Evolutionary conservation across 305 asterid genomes (phyloP).

Genomic region (Solanum hybrid): DNA sequence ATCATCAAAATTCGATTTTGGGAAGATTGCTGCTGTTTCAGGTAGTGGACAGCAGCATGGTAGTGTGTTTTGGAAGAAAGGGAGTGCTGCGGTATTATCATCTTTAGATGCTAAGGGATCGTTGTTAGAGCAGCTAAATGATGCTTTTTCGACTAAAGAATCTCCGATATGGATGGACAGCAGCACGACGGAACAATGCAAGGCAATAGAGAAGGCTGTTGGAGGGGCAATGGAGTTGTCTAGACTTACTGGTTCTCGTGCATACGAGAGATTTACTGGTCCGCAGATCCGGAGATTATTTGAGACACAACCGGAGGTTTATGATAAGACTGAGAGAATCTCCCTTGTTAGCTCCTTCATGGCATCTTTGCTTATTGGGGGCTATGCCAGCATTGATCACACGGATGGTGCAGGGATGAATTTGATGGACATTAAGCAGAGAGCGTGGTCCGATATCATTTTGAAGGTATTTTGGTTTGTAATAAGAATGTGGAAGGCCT

Average conservation of each 20-base stretch:
- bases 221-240: constrained; percentile 79
- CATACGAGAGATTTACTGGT: constrained; percentile 67
- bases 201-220: constrained; percentile 52
- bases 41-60: constrained; percentile 93
- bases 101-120: constrained; percentile 37
- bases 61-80: constrained; percentile 73
- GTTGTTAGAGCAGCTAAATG: constrained; percentile 46
- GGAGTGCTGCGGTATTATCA: constrained; percentile 33
- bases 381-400: constrained; percentile 69
- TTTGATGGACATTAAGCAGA: constrained; percentile 67
- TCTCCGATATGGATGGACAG: constrained; percentile 88
- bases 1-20: constrained; percentile 40
- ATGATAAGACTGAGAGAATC: constrained; percentile 53
- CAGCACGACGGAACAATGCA: constrained; percentile 64
- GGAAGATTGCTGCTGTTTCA: constrained; percentile 51
- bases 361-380: constrained; percentile 68
- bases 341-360: constrained; percentile 75
- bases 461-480: constrained; percentile 39
- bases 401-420: constrained; percentile 94
- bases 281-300: constrained; percentile 65
- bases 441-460: constrained; percentile 48
- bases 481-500: constrained; percentile 17
- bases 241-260: constrained; percentile 63
- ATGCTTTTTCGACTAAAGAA: constrained; percentile 55
- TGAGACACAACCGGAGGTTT: constrained; percentile 54